Conservation (phyloP, 208 protist species). For the Wallacemonas collosoma region DNA sequence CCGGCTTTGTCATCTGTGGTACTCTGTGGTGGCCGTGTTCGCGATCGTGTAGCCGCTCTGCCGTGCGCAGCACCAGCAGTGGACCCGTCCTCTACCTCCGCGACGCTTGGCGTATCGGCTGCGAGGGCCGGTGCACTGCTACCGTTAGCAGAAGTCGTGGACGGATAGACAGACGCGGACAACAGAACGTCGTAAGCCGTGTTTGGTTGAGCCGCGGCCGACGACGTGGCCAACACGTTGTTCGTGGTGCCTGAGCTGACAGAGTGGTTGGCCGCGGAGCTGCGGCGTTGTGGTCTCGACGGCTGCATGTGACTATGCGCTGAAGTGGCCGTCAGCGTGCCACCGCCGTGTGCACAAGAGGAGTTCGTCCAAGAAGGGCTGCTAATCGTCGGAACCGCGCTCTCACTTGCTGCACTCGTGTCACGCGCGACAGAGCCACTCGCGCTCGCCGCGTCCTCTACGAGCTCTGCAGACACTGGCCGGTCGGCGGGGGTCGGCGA, state of each 20-base stretch:
- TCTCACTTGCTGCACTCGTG: neutral
- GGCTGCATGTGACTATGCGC: neutral
- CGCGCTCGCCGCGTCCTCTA: neutral
- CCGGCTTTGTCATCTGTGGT: neutral
- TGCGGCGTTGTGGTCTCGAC: neutral
- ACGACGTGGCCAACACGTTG: neutral
- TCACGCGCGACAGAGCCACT: neutral
- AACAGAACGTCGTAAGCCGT: constrained; percentile 10
- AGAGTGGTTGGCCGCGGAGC: constrained; percentile 5
- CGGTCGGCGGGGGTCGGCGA: neutral
- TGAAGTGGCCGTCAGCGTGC: neutral
- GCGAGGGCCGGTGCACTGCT: neutral
- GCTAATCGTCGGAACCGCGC: neutral
- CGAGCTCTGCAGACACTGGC: neutral
- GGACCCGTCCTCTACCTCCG: neutral
- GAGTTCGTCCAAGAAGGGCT: constrained; percentile 14
- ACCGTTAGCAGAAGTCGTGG: neutral
- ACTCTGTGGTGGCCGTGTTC: neutral
- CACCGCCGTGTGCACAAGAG: neutral
- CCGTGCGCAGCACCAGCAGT: neutral
- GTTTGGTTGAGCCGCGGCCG: neutral
- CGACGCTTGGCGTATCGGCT: neutral
- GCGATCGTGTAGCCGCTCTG: neutral
- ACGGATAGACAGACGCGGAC: neutral
- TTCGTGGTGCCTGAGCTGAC: constrained; percentile 12